Evolutionary conservation across 2,329 filamentous ascomycete genomes (phyloP).

Genomic region (Diaporthe citri): DNA sequence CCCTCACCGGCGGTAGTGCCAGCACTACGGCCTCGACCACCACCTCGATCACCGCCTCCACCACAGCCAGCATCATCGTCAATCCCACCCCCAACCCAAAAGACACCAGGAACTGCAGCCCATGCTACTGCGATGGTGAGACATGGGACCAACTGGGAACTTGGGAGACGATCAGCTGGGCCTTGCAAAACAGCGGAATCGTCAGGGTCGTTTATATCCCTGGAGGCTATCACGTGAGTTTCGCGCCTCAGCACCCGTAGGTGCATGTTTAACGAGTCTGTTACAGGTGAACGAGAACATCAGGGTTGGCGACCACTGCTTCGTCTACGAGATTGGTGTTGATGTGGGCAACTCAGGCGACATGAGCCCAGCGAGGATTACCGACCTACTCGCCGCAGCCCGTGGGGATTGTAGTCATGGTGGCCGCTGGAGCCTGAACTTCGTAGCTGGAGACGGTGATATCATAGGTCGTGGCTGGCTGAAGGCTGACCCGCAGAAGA

Average conservation of each 20-base stretch:
- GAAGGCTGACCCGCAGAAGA: neutral
- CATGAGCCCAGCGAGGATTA: neutral
- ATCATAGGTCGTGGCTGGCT: neutral
- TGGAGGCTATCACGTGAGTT: neutral
- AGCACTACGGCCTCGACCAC: neutral
- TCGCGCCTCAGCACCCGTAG: neutral
- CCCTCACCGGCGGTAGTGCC: neutral
- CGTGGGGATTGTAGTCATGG: accelerated
- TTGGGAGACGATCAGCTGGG: neutral
- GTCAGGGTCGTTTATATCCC: neutral
- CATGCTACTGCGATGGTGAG: neutral
- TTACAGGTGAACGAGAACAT: neutral
- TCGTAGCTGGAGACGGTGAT: neutral
- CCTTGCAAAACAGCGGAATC: neutral
- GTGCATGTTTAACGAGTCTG: neutral
- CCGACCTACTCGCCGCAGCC: neutral
- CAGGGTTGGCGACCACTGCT: neutral
- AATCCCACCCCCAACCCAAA: neutral
- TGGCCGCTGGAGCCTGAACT: neutral
- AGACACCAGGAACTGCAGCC: neutral
- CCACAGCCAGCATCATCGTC: neutral
- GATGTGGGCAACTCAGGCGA: neutral
- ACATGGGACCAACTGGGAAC: neutral
- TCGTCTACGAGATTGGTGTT: neutral
- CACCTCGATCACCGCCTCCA: neutral